Percentiles rank a stretch among this genome's conserved stretches.
Conservation (phyloP, 2,329 filamentous ascomycete species). For the Fusarium nanum region DNA sequence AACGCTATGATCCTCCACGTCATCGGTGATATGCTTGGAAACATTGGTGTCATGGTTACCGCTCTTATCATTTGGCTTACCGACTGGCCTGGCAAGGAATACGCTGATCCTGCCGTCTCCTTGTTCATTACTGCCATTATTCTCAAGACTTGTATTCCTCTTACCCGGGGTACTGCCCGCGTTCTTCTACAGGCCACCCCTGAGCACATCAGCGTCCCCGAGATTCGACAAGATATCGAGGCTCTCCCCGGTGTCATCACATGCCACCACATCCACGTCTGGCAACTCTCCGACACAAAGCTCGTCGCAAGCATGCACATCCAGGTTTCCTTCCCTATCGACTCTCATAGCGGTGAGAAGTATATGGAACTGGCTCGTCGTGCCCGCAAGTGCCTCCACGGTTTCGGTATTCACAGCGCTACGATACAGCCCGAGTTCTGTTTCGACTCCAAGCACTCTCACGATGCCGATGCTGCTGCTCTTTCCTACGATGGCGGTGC, state of each 20-base stretch:
- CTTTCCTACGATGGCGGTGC: constrained; percentile 52
- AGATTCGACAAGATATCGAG: constrained; percentile 93
- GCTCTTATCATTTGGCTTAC: constrained; percentile 94
- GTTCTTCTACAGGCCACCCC: constrained; percentile 96
- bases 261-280: constrained; percentile 96
- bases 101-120: constrained; percentile 91
- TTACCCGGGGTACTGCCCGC: constrained; percentile 82
- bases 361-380: constrained; percentile 92
- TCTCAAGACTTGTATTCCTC: constrained; percentile 78
- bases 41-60: constrained; percentile 85
- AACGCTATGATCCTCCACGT: constrained; percentile 82
- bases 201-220: constrained; percentile 85
- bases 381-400: constrained; percentile 89
- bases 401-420: constrained; percentile 94
- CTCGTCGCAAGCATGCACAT: constrained; percentile 93
- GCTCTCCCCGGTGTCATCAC: constrained; percentile 85
- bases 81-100: constrained; percentile 81
- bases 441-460: constrained; percentile 60
- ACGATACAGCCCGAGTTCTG: constrained; percentile 96
- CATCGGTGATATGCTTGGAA: constrained; percentile 85
- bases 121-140: constrained; percentile 90
- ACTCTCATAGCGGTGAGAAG: constrained; percentile 78
- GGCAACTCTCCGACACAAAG: constrained; percentile 96
- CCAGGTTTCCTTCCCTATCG: constrained; percentile 89
- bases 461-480: constrained; percentile 52